Conservation (phyloP, 2,329 filamentous ascomycete genomes). For the Pseudogymnoascus verrucosus region DNA sequence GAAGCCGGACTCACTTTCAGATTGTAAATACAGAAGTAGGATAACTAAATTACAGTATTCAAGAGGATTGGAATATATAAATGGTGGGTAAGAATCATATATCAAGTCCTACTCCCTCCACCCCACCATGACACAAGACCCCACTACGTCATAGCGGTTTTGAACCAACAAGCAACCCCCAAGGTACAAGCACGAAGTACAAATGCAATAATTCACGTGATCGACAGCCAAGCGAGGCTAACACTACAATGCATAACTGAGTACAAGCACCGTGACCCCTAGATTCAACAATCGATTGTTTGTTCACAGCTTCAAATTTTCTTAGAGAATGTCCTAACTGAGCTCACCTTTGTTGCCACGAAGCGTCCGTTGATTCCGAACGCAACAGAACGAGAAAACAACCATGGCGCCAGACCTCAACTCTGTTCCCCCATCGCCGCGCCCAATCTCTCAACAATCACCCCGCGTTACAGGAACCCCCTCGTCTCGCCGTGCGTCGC, state of each 20-base stretch:
- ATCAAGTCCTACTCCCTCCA: not conserved
- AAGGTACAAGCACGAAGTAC: constrained; percentile 3
- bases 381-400: not conserved
- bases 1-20: not conserved
- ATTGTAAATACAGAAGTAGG: not conserved
- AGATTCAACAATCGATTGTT: not conserved
- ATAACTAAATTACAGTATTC: not conserved
- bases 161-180: not conserved
- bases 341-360: not conserved
- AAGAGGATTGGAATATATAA: not conserved
- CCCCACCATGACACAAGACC: constrained; percentile 9
- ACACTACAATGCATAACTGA: not conserved
- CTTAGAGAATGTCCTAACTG: not conserved
- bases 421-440: constrained; percentile 26
- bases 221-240: not conserved
- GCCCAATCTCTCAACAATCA: constrained; percentile 18
- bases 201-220: not conserved
- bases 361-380: not conserved
- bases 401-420: constrained; percentile 30
- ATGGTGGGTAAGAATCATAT: not conserved
- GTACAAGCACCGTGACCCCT: not conserved
- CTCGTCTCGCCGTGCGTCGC: constrained; percentile 24
- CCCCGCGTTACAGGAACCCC: constrained; percentile 21
- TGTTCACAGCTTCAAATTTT: not conserved
- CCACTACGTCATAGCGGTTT: not conserved